These are phyloP conservation scores for Clausena lansium DNA, from an alignment of 345 rosid species.

Conservation along the genomic window DNA sequence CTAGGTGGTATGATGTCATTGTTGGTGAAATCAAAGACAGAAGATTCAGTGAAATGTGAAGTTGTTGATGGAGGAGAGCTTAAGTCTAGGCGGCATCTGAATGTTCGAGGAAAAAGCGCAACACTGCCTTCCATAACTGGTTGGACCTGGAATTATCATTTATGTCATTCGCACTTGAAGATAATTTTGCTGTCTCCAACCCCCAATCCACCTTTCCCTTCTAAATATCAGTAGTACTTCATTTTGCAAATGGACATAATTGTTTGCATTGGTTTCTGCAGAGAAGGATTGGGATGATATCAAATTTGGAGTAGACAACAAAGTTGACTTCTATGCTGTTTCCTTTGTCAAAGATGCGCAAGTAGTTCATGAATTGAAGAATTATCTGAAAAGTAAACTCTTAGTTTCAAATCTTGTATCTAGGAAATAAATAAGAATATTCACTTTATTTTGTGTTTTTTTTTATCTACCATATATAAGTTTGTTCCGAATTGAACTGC, in stretches of 20 bases:
- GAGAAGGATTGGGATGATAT: conserved; percentile 99
- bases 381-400: conserved; percentile 66
- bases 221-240: neutral
- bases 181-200: neutral
- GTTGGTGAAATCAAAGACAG: conserved; percentile 83
- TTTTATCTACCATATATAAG: conserved; percentile 7
- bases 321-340: conserved; percentile 96
- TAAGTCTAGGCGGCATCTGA: conserved; percentile 93
- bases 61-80: conserved; percentile 99
- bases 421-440: conserved; percentile 5
- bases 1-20: conserved; percentile 99
- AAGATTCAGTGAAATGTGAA: conserved; percentile 91
- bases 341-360: conserved; percentile 98
- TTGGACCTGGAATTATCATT: conserved; percentile 24
- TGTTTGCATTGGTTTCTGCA: conserved; percentile 33
- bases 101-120: conserved; percentile 98
- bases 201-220: conserved; percentile 1
- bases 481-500: conserved; percentile 22
- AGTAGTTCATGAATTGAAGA: conserved; percentile 97
- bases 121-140: conserved; percentile 98
- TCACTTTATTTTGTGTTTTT: neutral
- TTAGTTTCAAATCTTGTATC: neutral
- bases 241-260: conserved; percentile 7
- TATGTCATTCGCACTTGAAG: neutral
- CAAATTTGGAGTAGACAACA: conserved; percentile 93